Evolutionary conservation across 495 filamentous ascomycete species (phyloP).

Genomic region (Penicillium cinerascens): DNA sequence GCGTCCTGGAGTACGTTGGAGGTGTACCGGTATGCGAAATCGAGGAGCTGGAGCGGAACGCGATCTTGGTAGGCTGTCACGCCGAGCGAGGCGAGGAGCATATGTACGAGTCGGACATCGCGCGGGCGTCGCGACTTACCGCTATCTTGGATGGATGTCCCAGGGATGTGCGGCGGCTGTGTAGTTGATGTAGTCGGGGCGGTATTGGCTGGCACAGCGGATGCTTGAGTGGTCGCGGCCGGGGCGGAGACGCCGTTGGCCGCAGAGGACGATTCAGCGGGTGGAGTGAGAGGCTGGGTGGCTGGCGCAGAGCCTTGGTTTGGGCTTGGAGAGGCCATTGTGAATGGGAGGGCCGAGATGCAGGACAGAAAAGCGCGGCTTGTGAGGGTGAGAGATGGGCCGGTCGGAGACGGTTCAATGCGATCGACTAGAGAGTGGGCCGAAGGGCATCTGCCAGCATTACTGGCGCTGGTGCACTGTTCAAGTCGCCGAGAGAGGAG

Average conservation of each 20-base stretch:
- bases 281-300: slow-evolving; percentile 44
- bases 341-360: background rate
- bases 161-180: slow-evolving; percentile 42
- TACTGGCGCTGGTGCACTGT: background rate
- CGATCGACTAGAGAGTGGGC: background rate
- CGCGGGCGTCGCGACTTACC: slow-evolving; percentile 73
- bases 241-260: slow-evolving; percentile 21
- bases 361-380: background rate
- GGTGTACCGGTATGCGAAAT: slow-evolving; percentile 90
- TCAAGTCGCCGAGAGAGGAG: background rate
- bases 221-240: slow-evolving; percentile 19
- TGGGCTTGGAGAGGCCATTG: slow-evolving; percentile 44
- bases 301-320: slow-evolving; percentile 31
- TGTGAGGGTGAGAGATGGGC: slow-evolving; percentile 6
- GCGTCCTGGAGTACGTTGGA: slow-evolving; percentile 48
- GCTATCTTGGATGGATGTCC: slow-evolving; percentile 56
- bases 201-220: slow-evolving; percentile 6
- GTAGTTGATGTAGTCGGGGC: slow-evolving; percentile 27
- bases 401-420: background rate
- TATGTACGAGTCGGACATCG: slow-evolving; percentile 86
- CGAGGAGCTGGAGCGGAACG: slow-evolving; percentile 88
- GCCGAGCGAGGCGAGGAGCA: slow-evolving; percentile 82
- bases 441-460: background rate
- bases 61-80: slow-evolving; percentile 90
- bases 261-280: slow-evolving; percentile 37